Evolutionary conservation across 23 red algal species (phyloP).

Genomic region (Agarophyton chilense): DNA sequence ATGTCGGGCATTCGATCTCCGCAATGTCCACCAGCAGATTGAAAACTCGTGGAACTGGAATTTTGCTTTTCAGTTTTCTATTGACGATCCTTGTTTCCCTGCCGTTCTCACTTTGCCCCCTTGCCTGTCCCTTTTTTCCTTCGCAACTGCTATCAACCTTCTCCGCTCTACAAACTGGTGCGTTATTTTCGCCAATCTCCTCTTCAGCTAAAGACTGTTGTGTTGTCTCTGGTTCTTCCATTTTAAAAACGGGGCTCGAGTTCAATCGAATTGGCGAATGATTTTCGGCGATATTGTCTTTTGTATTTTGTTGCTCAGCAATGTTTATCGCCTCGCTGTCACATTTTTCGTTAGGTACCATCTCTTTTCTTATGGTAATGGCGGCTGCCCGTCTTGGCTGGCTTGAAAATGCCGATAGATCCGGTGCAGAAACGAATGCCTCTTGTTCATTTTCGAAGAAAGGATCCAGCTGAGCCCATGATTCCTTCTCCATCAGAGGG

Average conservation of each 20-base stretch:
- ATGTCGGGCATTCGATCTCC: not conserved
- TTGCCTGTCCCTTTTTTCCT: too few relatives aligned
- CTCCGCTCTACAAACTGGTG: too few relatives aligned
- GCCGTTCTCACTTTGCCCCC: not conserved
- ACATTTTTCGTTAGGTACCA: too few relatives aligned
- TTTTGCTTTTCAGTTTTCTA: not conserved
- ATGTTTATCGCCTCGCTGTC: too few relatives aligned
- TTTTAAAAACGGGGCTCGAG: too few relatives aligned
- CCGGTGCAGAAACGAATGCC: not conserved
- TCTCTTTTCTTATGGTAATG: not conserved
- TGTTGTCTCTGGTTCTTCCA: too few relatives aligned
- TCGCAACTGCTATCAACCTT: too few relatives aligned
- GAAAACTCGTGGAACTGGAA: not conserved
- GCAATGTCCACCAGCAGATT: not conserved
- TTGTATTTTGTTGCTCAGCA: too few relatives aligned
- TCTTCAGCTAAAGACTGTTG: too few relatives aligned
- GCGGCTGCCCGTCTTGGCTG: not conserved
- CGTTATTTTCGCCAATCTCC: too few relatives aligned
- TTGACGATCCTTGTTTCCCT: not conserved
- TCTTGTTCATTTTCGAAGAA: not conserved
- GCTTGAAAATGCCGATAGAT: not conserved
- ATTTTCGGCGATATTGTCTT: too few relatives aligned
- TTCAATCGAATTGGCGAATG: too few relatives aligned
- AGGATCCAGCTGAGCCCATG: not conserved
- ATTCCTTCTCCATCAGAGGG: not conserved